Base-by-base conservation (phyloP, 202 grass and related monocot genomes). In the Cymbopogon flexuosus region DNA sequence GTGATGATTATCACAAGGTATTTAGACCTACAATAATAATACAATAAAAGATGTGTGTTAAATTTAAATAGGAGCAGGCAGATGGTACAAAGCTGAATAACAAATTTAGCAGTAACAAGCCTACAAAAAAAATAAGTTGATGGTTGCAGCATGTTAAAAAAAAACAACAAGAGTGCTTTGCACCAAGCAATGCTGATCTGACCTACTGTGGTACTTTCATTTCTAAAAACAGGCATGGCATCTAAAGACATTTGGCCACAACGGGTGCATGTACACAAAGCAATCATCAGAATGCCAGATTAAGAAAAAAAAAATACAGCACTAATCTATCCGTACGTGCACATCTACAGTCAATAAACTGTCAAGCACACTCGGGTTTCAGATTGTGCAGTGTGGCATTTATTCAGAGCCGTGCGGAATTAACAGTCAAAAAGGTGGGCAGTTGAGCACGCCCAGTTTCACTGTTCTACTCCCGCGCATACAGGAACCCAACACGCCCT, bases 11-110 rank as follows among this genome's bases (percentile, higher is more conserved):
- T 64, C 30, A 79, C 68, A 68, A 60, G 51, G 2, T 54, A 61
- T 27, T n/a, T 45, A 30, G 5, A 75, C 79, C 79, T 89, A 37
- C 6, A 40, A 40, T 40, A 61, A 52, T 89, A 61, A 41, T 14
- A 83, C 3, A 36, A 79, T 33, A 79, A 39, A 78, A 79, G 1
- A 15, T 42, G 59, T 81, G 65, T 85, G 65, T 77, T 40, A 89
- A 65, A 19, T 12, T 77, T 40, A 89, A 65, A 19, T 12, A 36
- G 30, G 41, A 61, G 19, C 13, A 34, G 36, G 19, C 56, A 56
- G n/a, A 58, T 16, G 19, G 60, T 45, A 71, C 11, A n/a, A 40
- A 56, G 60, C 13, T 61, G 62, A 33, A 65, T 31, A 59, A 27
- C 22, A 69, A 47, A 59, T 45, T 69, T 49, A 58, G 21, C 23